phyloP scores from a whole-genome alignment of 148 eudicot species.

The Salicornia ramosissima region DNA sequence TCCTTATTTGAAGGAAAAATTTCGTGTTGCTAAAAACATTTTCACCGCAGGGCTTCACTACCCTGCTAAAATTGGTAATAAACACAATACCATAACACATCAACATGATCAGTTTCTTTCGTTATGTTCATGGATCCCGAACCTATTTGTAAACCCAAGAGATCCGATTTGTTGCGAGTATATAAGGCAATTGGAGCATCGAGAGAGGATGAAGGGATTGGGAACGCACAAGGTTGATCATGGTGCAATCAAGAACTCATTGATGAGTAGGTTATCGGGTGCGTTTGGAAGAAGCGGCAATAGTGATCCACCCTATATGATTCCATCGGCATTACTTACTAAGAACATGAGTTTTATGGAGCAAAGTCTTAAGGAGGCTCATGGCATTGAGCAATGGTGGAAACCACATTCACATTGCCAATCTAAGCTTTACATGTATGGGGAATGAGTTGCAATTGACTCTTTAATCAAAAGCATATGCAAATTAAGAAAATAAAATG shows the following conservation, averaged over 20 bases:
- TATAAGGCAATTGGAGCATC: conserved; percentile 37
- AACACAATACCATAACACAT: background rate
- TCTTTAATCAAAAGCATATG: too few species aligned
- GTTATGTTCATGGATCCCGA: conserved; percentile 30
- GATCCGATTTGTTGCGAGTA: conserved; percentile 38
- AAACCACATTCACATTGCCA: conserved; percentile 24
- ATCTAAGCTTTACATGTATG: conserved; percentile 13
- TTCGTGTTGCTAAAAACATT: conserved; percentile 38
- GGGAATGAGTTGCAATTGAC: background rate
- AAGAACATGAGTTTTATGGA: conserved; percentile 15
- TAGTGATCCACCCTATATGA: conserved; percentile 27
- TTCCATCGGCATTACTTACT: conserved; percentile 30
- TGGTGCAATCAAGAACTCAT: conserved; percentile 23
- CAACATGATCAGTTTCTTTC: conserved; percentile 19
- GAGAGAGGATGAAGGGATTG: conserved; percentile 25
- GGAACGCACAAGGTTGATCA: conserved; percentile 22
- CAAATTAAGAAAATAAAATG: too few species aligned
- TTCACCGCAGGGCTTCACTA: conserved; percentile 55
- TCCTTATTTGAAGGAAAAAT: conserved; percentile 31
- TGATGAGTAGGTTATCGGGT: conserved; percentile 21
- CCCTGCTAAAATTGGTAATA: background rate
- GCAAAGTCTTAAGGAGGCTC: conserved; percentile 23
- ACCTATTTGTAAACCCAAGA: conserved; percentile 31
- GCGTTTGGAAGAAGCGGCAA: conserved; percentile 22
- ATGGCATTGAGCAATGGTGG: conserved; percentile 44